These are phyloP conservation scores for Penicillium sp. DNA, from an alignment of 2,329 filamentous ascomycete species.

Conservation along the genomic window DNA sequence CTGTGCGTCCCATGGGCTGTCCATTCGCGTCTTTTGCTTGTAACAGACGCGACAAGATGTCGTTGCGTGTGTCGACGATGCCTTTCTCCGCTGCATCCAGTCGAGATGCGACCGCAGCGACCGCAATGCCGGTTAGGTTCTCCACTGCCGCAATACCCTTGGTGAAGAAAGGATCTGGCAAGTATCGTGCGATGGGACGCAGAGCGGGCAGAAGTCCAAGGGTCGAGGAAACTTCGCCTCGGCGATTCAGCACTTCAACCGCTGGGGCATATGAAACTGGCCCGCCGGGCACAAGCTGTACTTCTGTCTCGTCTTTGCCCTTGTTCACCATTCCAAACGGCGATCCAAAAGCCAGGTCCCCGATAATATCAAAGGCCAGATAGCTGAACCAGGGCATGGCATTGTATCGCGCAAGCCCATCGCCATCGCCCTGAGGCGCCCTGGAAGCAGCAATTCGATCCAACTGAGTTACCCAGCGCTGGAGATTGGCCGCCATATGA, in stretches of 20 bases:
- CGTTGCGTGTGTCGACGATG: constrained; percentile 20
- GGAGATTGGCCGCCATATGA: constrained; percentile 78
- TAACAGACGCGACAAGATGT: constrained; percentile 33
- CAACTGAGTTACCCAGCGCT: constrained; percentile 70
- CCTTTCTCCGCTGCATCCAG: constrained; percentile 17
- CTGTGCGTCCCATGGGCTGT: constrained; percentile 27
- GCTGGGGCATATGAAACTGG: constrained; percentile 69
- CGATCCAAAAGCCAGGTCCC: constrained; percentile 66
- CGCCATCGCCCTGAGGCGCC: constrained; percentile 53
- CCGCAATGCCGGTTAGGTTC: constrained; percentile 81
- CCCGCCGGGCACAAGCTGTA: constrained; percentile 59
- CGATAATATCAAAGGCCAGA: constrained; percentile 59
- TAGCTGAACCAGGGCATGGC: constrained; percentile 79
- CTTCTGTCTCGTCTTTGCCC: constrained; percentile 73
- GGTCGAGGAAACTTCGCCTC: constrained; percentile 80
- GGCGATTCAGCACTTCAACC: constrained; percentile 82
- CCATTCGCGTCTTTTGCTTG: constrained; percentile 30
- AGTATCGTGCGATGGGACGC: constrained; percentile 74
- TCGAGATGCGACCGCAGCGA: constrained; percentile 62
- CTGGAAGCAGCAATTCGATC: constrained; percentile 58
- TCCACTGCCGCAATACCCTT: constrained; percentile 71
- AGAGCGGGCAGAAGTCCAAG: constrained; percentile 71
- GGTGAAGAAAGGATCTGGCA: constrained; percentile 79
- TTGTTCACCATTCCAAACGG: constrained; percentile 80
- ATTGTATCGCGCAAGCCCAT: constrained; percentile 64